Percentiles rank a stretch among this genome's conserved stretches.
phyloP scores from a whole-genome alignment of 306 rosid genomes.

The Rosa chinensis region DNA sequence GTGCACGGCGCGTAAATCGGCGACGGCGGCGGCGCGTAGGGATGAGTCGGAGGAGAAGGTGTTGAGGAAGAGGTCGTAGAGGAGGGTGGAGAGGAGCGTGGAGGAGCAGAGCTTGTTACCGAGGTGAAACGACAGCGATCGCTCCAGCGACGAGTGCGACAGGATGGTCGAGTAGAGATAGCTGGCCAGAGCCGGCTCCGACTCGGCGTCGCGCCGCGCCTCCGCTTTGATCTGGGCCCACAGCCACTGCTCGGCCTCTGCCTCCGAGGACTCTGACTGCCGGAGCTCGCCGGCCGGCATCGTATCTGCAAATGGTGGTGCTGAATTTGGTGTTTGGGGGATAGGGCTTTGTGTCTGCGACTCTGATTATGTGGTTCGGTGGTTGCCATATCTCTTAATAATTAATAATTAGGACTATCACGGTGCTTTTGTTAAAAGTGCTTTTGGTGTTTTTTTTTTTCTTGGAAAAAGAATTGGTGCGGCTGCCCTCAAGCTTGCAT shows the following conservation, averaged over 20 bases:
- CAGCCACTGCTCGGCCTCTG: conserved; percentile 58
- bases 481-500: too few relatives aligned
- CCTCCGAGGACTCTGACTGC: conserved; percentile 13
- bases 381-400: background rate
- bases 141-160: conserved; percentile 72
- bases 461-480: too few relatives aligned
- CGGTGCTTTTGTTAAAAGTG: background rate
- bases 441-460: background rate
- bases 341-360: background rate
- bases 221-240: conserved; percentile 86
- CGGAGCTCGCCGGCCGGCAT: conserved; percentile 70
- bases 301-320: background rate
- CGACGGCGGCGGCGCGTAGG: conserved; percentile 68
- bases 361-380: background rate
- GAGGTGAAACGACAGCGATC: conserved; percentile 79
- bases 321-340: background rate
- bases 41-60: conserved; percentile 64
- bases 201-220: conserved; percentile 83
- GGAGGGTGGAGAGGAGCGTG: conserved; percentile 87
- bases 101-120: conserved; percentile 95
- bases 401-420: background rate
- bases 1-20: conserved; percentile 76
- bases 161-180: conserved; percentile 90
- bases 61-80: conserved; percentile 80
- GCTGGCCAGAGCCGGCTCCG: conserved; percentile 92